Evolutionary conservation across 2,329 filamentous ascomycete genomes (phyloP), one percentile per base, ranked within the genome.

Genomic region (Epichloe hybrida): DNA sequence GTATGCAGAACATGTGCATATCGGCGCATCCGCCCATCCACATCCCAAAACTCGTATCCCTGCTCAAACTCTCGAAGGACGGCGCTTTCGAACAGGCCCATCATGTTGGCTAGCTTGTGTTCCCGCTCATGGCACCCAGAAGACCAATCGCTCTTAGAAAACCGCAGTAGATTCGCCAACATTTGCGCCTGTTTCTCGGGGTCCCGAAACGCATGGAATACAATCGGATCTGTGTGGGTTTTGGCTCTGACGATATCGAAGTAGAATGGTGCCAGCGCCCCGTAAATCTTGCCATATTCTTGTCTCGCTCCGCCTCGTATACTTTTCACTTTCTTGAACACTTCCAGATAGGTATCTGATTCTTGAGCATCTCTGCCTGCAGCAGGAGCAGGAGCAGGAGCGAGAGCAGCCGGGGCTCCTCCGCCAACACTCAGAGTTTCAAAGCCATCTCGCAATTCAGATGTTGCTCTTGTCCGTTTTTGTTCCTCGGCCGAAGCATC

Each of bases 41-140:
- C 81, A 64, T 98, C 91, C 70, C 85, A 86, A 42, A 81, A 83
- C 64, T 93, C 88, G 57, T 94, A 95, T 4, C 88, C 93, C 61
- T 93, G 86, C 66, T 94, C 86, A 58, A 98, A 98, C 64, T 98
- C 93, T 46, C 86, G 79, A 48, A 96, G 70, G 3, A 94, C 90
- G 3, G 90, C 89, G 51, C 84, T 89, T 68, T 97, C 91, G 60
- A 98, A 98, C 53, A 93, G 83, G 38, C 77, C 77, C 56, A 84
- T 79, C 77, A 94, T 89, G 23, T 75, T 77, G 38, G 79, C 72
- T 20, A 98, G 71, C 61, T 84, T 86, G 54, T 85, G 80, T 59
- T 86, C 79, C 42, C 91, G 74, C 57, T 80, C 74, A 46, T 71
- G 66, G 73, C 85, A 90, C 2, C 88, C 90, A 52, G 84, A 72